These are phyloP conservation scores for Calonectria pauciramosa DNA, from an alignment of 2,329 filamentous ascomycete species.

Conservation along the genomic window DNA sequence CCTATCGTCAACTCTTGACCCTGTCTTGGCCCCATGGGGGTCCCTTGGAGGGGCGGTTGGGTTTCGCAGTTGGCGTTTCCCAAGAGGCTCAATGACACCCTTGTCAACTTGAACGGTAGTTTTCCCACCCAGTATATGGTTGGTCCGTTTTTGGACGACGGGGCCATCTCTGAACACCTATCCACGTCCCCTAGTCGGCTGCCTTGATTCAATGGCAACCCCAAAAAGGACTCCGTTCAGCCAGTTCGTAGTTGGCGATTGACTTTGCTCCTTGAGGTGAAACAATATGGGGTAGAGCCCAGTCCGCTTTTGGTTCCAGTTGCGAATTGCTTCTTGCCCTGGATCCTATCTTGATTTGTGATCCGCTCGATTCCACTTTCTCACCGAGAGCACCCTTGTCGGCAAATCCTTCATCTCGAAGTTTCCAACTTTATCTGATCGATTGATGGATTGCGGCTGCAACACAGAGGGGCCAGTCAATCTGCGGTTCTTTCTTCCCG, in stretches of 20 bases:
- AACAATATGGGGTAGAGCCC: not conserved
- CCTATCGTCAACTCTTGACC: slow-evolving; percentile 1
- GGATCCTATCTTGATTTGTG: not conserved
- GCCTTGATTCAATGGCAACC: slow-evolving; percentile 26
- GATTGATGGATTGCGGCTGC: slow-evolving; percentile 16
- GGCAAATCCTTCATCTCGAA: not conserved
- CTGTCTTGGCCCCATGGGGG: slow-evolving; percentile 6
- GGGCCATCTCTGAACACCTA: slow-evolving; percentile 8
- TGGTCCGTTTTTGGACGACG: slow-evolving; percentile 31
- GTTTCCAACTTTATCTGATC: slow-evolving; percentile 21
- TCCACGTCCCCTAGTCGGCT: slow-evolving; percentile 18
- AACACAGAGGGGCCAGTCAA: slow-evolving; percentile 13
- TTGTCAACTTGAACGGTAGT: slow-evolving; percentile 39
- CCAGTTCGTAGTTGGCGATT: not conserved
- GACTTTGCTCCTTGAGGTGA: not conserved
- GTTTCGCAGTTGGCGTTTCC: slow-evolving; percentile 22
- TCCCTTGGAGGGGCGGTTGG: slow-evolving; percentile 11
- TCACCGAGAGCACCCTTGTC: slow-evolving; percentile 4
- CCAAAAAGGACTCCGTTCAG: slow-evolving; percentile 7
- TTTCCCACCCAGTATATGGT: slow-evolving; percentile 42
- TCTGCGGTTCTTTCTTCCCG: slow-evolving; percentile 14
- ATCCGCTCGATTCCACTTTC: not conserved
- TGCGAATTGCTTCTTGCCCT: slow-evolving; percentile 1
- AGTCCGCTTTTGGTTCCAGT: not conserved
- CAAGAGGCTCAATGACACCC: slow-evolving; percentile 38